Evolutionary conservation across 78 protist genomes (phyloP), one percentile per base, ranked within the genome.

Genomic region (Guillardia theta): DNA sequence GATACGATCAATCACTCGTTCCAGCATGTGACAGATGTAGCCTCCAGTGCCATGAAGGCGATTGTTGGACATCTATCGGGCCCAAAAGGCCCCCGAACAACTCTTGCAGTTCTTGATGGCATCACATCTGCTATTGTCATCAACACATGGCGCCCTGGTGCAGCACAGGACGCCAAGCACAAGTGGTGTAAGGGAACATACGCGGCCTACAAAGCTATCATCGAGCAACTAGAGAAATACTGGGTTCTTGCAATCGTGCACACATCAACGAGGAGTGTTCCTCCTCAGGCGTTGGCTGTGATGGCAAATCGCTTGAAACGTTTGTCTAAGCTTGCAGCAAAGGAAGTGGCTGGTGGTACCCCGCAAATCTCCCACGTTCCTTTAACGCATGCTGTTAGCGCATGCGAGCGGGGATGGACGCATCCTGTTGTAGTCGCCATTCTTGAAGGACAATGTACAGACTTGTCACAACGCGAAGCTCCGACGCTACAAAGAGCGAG

Each of bases 61-160:
- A 70, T 70, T 24, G 83, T 70, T 12, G 83, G 83, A 43, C 83
- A 70, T 6, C 41, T 70, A 15, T 70, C 83, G 83, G 83, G 83
- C 46, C 83, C 83, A 24, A 70, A 70, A 33, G 83, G 83, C 45
- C 83, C 83, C n/a, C 83, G 83, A 36, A 70, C 83, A 15, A 70
- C 83, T 15, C 83, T 70, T 15, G 83, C 83, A 43, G 83, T 70
- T 12, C 83, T 70, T 36, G 83, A 70, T 24, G 83, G 45, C 41
- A 70, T 70, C 83, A 70, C 83, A 43, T 24, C 41, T 0, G 33
- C 83, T 24, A 70, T 70, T 24, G 83, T 24, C 41, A 33, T 70
- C 83, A 70, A 70, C 83, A 70, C 83, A 36, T 70, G 83, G 83
- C 83, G 83, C 83, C 83, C 83, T 4, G 70, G 70, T 30, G 70